phyloP scores from a whole-genome alignment of 2,329 filamentous ascomycete genomes.

The Salinomyces thailandicus region DNA sequence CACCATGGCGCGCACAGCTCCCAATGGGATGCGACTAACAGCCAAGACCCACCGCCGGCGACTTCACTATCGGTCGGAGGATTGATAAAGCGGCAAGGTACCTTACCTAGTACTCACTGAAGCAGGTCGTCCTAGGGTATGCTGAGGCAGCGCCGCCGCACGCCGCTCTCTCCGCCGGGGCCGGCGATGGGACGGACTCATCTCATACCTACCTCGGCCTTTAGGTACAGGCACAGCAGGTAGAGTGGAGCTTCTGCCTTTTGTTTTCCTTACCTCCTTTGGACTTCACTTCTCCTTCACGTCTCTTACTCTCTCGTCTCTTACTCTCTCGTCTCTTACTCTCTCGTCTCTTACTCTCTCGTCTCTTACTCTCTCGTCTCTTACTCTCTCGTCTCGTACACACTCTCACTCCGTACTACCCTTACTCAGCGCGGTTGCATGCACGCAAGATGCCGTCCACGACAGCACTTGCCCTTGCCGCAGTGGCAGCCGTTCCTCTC shows the following conservation, averaged over 20 bases:
- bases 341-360: neutral
- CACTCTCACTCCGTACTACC: neutral
- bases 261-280: neutral
- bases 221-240: neutral
- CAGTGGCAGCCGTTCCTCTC: slow-evolving; percentile 16
- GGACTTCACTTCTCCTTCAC: neutral
- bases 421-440: neutral
- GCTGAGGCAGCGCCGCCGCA: neutral
- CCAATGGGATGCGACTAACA: neutral
- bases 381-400: neutral
- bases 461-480: slow-evolving; percentile 16
- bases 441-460: slow-evolving; percentile 6
- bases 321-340: neutral
- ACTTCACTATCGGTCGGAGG: no score
- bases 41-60: no score
- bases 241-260: neutral
- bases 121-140: neutral
- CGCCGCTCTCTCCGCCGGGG: no score
- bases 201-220: no score
- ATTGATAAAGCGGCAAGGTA: no score
- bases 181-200: no score
- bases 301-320: neutral
- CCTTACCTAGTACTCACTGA: no score
- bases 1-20: neutral
- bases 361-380: neutral